Conservation (phyloP, 176 grass and related monocot genomes). For the Calamus simplicifolius region DNA sequence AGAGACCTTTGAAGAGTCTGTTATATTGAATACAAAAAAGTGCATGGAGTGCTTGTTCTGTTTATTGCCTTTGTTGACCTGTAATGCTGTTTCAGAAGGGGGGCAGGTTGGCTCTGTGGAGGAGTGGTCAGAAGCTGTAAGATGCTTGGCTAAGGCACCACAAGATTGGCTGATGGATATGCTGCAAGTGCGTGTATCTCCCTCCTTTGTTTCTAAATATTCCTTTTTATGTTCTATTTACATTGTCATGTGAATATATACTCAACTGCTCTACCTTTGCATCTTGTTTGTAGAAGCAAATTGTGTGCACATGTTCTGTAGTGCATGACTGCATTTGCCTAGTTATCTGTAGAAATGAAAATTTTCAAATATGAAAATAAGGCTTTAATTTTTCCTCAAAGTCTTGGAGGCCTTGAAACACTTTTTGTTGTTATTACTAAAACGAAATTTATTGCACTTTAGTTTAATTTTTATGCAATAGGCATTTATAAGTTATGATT, state of each 20-base stretch:
- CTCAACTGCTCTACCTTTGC: too few species aligned
- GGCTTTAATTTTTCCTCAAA: too few species aligned
- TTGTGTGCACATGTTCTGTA: background rate
- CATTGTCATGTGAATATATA: too few species aligned
- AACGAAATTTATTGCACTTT: too few species aligned
- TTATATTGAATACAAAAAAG: constrained; percentile 40
- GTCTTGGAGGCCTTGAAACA: too few species aligned
- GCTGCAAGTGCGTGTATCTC: constrained; percentile 44
- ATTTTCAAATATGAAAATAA: too few species aligned
- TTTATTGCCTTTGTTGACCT: constrained; percentile 36
- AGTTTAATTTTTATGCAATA: too few species aligned
- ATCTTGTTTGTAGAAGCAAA: background rate
- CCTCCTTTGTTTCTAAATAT: constrained; percentile 4
- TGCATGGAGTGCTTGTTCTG: constrained; percentile 55
- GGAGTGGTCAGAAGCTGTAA: constrained; percentile 66
- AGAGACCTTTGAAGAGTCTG: constrained; percentile 39
- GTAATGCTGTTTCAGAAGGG: constrained; percentile 25
- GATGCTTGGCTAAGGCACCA: constrained; percentile 40
- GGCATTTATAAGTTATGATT: background rate
- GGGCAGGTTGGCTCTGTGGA: constrained; percentile 23
- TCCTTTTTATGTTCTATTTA: background rate
- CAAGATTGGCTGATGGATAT: constrained; percentile 55
- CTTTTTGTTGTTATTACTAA: too few species aligned
- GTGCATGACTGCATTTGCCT: background rate
- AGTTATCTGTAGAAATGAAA: too few species aligned